These are phyloP conservation scores for Ehretia macrophylla DNA, from an alignment of 257 asterid species.

Conservation along the genomic window DNA sequence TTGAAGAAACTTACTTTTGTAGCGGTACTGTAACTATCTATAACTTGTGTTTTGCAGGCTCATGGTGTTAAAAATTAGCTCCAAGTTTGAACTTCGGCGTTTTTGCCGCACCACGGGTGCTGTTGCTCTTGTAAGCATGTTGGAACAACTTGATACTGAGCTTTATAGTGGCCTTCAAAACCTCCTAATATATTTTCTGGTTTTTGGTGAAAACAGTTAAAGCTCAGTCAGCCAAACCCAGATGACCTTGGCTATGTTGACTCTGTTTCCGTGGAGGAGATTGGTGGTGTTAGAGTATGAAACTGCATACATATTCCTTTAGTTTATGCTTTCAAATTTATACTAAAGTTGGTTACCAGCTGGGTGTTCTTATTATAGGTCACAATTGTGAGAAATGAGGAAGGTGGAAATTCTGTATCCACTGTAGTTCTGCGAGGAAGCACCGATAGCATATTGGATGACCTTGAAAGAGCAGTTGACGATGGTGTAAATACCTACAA, in stretches of 20 bases:
- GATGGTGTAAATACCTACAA: constrained; percentile 96
- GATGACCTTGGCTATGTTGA: constrained; percentile 97
- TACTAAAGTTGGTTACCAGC: constrained; percentile 5
- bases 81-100: constrained; percentile 90
- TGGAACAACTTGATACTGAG: constrained; percentile 1
- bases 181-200: constrained; percentile 22
- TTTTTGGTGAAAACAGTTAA: constrained; percentile 52
- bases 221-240: constrained; percentile 78
- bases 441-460: constrained; percentile 94
- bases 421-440: constrained; percentile 93
- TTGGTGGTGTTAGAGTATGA: constrained; percentile 94
- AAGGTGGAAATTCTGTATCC: constrained; percentile 91
- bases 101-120: constrained; percentile 97
- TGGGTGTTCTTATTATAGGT: constrained; percentile 41
- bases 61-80: constrained; percentile 88
- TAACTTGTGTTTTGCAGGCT: constrained; percentile 51
- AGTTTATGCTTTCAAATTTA: constrained; percentile 8
- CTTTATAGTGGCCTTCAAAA: constrained; percentile 7
- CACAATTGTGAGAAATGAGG: constrained; percentile 90
- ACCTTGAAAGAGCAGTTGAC: constrained; percentile 91
- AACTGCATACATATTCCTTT: constrained; percentile 4
- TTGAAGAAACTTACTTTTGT: too few species aligned
- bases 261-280: constrained; percentile 92
- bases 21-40: constrained; percentile 5
- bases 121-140: constrained; percentile 70